Base-by-base conservation (phyloP, 345 rosid genomes). In the Stellera chamaejasme region DNA sequence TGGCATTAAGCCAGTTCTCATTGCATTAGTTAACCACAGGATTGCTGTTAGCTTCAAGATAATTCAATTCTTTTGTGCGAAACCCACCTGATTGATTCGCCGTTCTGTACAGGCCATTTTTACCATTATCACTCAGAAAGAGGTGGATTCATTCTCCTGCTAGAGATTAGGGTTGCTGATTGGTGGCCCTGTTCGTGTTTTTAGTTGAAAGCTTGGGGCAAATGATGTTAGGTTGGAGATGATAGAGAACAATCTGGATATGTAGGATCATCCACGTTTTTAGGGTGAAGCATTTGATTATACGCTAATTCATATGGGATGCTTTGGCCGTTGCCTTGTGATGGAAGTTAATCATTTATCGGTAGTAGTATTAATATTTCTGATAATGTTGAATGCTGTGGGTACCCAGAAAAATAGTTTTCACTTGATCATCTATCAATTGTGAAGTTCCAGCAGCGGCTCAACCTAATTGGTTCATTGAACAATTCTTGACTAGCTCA, bases 1-100 rank as follows among this genome's bases (percentile, higher is more conserved):
- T 73, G 80, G 83, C 84, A 77, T 62, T 81, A 69, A 68, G 75
- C 43, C 56, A 65, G 49, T 19, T 19, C 45, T 62, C 43, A 13
- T 54, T 59, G 56, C 61, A 59, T 58, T 61, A 56, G 49, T 48
- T 32, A 68, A 52, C 65, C 6, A 39, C 70, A 49, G 62, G 59
- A 52, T 63, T 47, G 23, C 73, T 16, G 48, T 56, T 55, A 66
- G 65, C 71, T 66, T 67, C 52, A 56, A 57, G 62, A 62, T 62
- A 60, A 64, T 66, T 73, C 63, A 58, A 71, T 66, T 32, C 52
- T 55, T 55, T 45, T 47, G 59, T 32, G 65, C 56, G 55, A 51
- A 54, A 32, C 49, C 48, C 65, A 55, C 48, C 70, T 68, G 65
- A 75, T 70, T 63, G 64, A 58, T 76, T 67, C 45, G 44, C 66